These are phyloP conservation scores for Hygrocybe coccinea DNA, from an alignment of 768 basidiomycete species.

Conservation along the genomic window DNA sequence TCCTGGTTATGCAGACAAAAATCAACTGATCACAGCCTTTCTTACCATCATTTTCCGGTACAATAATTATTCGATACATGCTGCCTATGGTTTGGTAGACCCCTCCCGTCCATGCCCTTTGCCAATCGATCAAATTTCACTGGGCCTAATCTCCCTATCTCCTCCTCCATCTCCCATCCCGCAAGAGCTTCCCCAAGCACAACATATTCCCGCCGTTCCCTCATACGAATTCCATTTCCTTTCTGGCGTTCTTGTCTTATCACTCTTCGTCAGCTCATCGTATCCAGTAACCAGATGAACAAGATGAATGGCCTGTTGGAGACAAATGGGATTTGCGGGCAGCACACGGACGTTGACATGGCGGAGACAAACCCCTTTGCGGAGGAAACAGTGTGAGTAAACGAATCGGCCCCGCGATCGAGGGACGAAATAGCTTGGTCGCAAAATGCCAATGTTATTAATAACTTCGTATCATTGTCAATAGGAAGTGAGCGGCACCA, in stretches of 20 bases:
- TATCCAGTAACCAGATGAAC: conserved; percentile 41
- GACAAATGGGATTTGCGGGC: conserved; percentile 20
- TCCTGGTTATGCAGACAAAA: too few species aligned
- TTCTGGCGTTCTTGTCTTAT: conserved; percentile 46
- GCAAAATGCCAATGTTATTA: conserved; percentile 20
- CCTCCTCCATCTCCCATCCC: conserved; percentile 23
- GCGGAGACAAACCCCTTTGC: conserved; percentile 55
- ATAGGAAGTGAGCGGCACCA: conserved; percentile 29
- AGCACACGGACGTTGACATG: conserved; percentile 42
- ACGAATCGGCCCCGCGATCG: conserved; percentile 39
- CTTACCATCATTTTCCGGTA: too few species aligned
- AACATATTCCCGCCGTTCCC: conserved; percentile 53
- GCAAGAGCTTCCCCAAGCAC: conserved; percentile 47
- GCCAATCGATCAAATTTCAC: too few species aligned
- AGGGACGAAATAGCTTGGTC: conserved; percentile 32
- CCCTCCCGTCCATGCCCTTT: too few species aligned
- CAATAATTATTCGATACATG: too few species aligned
- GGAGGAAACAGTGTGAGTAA: conserved; percentile 45
- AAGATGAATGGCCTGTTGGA: conserved; percentile 43
- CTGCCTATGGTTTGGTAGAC: too few species aligned
- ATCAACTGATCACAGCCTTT: too few species aligned
- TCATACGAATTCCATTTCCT: conserved; percentile 54
- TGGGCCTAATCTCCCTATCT: too few species aligned
- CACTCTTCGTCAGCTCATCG: conserved; percentile 29
- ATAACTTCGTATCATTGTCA: conserved; percentile 17